Evolutionary conservation across 2,329 filamentous ascomycete genomes (phyloP), one percentile per base, ranked within the genome.

Genomic region (Pseudogymnoascus sp.): DNA sequence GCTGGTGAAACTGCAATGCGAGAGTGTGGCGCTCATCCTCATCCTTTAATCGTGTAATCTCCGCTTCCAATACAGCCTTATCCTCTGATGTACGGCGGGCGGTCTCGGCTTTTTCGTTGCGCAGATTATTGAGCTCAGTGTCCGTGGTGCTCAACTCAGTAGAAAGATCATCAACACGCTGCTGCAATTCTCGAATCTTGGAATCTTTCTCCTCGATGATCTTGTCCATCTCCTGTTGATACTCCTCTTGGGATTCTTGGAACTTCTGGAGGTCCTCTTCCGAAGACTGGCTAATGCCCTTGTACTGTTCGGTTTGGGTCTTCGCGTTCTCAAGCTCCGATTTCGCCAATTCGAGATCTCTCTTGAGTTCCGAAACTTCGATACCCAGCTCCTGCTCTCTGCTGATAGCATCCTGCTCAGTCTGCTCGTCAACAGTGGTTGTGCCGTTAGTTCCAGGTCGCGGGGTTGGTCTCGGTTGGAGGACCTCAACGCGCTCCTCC

Each of bases 221-320:
- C 11, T 80, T 77, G 68, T 96, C 92, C 73, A 91, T 91, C 70
- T 97, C 91, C 68, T 93, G 85, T n/a, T 86, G 85, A 74, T 92
- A 96, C 71, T 94, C 85, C 55, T 96, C 92, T 65, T 94, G 87
- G 0, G 91, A 89, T 37, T 89, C 85, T 59, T 87, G 88, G 61
- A 95, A 80, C 63, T 87, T 90, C 66, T 91, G 84, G 14, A 97
- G 81, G 60, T 92, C 89, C 68, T 97, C 93, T 73, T 99, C 94
- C 2, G 91, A 88, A 33, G 85, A 81, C 74, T 95, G 91, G 68
- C 91, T 92, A 68, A 97, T 91, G 59, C 87, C 84, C 74, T 90
- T 93, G 80, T 95, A 97, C 68, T 91, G 88, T 71, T 96, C 91
- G 41, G 88, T 86, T 70, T 96, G 89, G 37, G 85, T 82, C 74